Conservation (phyloP, 495 filamentous ascomycete genomes). For the Penicillium diatomitis region DNA sequence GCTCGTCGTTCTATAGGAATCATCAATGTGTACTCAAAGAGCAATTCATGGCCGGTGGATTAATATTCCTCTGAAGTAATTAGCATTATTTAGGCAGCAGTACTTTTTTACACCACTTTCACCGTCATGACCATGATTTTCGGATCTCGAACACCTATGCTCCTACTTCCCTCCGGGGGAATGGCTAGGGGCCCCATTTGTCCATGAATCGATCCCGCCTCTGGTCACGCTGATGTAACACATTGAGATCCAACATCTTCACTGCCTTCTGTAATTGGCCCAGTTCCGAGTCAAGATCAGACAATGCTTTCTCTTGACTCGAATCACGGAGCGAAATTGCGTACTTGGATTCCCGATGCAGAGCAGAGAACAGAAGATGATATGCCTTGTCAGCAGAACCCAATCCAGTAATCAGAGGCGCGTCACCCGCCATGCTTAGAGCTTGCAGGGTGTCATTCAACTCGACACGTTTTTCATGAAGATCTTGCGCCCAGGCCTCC, state of each 20-base stretch:
- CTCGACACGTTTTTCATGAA: conserved; percentile 24
- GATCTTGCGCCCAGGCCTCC: conserved; percentile 9
- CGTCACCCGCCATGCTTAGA: conserved; percentile 22
- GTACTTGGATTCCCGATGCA: conserved; percentile 25
- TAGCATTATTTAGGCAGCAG: neutral
- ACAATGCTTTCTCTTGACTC: conserved; percentile 18
- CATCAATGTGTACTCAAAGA: neutral
- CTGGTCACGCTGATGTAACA: conserved; percentile 28
- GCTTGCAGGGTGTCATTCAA: conserved; percentile 18
- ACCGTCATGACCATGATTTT: neutral
- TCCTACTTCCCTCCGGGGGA: neutral
- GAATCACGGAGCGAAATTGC: conserved; percentile 20
- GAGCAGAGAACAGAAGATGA: conserved; percentile 22
- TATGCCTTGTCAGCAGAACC: conserved; percentile 23
- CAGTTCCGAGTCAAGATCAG: conserved; percentile 23
- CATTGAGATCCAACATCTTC: conserved; percentile 24
- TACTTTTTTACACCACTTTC: too few species aligned
- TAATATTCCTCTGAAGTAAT: too few species aligned
- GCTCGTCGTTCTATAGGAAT: neutral
- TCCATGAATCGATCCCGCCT: conserved; percentile 24
- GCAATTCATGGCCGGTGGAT: neutral
- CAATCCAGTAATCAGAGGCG: conserved; percentile 22
- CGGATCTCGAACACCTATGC: neutral
- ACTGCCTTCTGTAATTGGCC: conserved; percentile 25
- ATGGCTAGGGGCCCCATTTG: conserved; percentile 16